Evolutionary conservation across 331 rosid genomes (phyloP).

Genomic region (Quercus tomentella): DNA sequence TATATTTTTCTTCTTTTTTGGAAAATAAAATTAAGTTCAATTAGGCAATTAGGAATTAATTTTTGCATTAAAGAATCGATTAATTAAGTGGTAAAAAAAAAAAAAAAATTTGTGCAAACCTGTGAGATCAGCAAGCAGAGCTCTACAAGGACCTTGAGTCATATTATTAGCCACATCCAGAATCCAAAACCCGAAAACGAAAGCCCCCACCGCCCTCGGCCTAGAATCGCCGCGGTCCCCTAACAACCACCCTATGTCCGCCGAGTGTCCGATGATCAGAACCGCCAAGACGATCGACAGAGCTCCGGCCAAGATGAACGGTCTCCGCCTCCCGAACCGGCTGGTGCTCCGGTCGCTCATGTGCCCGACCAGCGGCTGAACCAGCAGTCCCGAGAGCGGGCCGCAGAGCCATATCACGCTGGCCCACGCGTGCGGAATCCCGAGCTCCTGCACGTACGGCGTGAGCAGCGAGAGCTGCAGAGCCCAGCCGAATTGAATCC

Average conservation of each 20-base stretch:
- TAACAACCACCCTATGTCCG: conserved; percentile 74
- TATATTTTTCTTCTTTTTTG: too few species aligned
- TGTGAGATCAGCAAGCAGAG: conserved; percentile 90
- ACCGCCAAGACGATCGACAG: conserved; percentile 43
- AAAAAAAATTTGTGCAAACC: conserved; percentile 30
- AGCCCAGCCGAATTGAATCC: conserved; percentile 98
- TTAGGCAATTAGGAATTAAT: not conserved
- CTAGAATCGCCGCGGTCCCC: conserved; percentile 54
- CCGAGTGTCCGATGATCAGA: conserved; percentile 67
- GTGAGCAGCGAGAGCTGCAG: conserved; percentile 83
- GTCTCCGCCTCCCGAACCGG: conserved; percentile 87
- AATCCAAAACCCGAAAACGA: conserved; percentile 89
- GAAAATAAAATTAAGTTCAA: too few species aligned
- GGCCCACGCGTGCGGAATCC: conserved; percentile 92
- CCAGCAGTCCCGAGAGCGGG: conserved; percentile 76
- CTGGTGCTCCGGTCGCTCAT: conserved; percentile 76
- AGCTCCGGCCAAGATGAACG: conserved; percentile 69
- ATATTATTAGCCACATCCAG: conserved; percentile 82
- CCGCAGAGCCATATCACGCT: conserved; percentile 93
- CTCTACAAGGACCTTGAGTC: conserved; percentile 93
- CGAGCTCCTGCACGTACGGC: conserved; percentile 94
- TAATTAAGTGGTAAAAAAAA: conserved; percentile 4
- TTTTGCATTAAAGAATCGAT: not conserved
- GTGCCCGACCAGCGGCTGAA: conserved; percentile 89
- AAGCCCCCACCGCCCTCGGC: conserved; percentile 55